These are phyloP conservation scores for Phytopythium litorale DNA, from an alignment of 352 stramenopile genomes.

Conservation along the genomic window DNA sequence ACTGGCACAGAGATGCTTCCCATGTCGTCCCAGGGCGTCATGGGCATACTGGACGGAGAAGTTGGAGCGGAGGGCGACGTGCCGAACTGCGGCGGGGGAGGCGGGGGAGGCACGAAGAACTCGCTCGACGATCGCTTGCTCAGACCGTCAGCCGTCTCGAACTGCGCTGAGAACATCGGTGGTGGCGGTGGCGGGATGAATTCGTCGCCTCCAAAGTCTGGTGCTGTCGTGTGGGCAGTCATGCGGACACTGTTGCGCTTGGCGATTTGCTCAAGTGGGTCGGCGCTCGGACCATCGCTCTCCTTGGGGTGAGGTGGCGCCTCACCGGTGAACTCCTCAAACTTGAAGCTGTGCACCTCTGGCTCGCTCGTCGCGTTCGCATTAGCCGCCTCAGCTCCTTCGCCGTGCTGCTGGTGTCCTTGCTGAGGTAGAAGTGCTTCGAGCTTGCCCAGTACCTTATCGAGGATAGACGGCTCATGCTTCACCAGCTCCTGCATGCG, in stretches of 20 bases:
- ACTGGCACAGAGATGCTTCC: slow-evolving; percentile 1
- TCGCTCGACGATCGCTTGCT: slow-evolving; percentile 1
- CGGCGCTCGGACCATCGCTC: not conserved
- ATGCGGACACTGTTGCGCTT: slow-evolving; percentile 4
- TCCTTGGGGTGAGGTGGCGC: slow-evolving; percentile 17
- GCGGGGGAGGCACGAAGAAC: slow-evolving; percentile 6
- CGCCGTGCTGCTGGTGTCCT: slow-evolving; percentile 6
- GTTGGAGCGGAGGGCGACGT: slow-evolving; percentile 2
- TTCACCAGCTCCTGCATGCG: slow-evolving; percentile 48
- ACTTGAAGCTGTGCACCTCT: slow-evolving; percentile 48
- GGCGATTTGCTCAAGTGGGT: not conserved
- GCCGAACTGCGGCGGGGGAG: not conserved
- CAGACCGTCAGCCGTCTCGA: not conserved
- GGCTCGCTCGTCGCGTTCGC: not conserved
- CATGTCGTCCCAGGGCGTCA: slow-evolving; percentile 11
- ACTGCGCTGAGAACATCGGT: slow-evolving; percentile 8
- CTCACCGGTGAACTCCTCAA: slow-evolving; percentile 65
- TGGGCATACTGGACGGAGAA: not conserved
- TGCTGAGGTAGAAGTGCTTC: slow-evolving; percentile 33
- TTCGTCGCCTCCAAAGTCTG: slow-evolving; percentile 6
- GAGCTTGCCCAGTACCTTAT: slow-evolving; percentile 35
- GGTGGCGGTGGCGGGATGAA: slow-evolving; percentile 16
- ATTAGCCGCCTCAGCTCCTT: not conserved
- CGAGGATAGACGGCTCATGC: slow-evolving; percentile 10
- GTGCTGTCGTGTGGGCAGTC: not conserved